Percentiles rank a stretch among this genome's conserved stretches.
These are phyloP conservation scores for Penicillium janthinellum DNA, from an alignment of 2,329 filamentous ascomycete genomes.

Conservation along the genomic window DNA sequence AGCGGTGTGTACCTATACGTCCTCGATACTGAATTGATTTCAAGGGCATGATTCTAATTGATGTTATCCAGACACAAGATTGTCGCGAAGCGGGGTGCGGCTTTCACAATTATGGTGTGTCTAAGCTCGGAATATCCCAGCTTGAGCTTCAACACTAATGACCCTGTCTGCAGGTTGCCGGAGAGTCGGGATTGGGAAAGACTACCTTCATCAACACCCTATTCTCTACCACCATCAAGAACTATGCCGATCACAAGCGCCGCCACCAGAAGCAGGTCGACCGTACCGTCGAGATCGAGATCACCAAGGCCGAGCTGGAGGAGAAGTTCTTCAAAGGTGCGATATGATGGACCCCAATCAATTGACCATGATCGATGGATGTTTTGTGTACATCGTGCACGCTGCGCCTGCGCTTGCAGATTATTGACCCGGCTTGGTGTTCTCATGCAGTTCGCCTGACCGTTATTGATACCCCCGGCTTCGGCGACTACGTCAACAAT, in stretches of 20 bases:
- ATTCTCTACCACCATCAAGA: conserved; percentile 99
- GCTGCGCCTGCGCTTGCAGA: conserved; percentile 9
- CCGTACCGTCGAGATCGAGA: conserved; percentile 99
- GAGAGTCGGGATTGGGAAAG: conserved; percentile 97
- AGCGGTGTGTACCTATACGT: conserved; percentile 60
- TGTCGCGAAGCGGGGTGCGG: conserved; percentile 82
- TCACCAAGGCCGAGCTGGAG: conserved; percentile 98
- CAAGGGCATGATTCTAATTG: conserved; percentile 26
- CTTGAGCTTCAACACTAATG: conserved; percentile 28
- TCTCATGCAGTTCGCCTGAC: conserved; percentile 79
- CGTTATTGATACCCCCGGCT: conserved; percentile 97
- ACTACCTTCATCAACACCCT: conserved; percentile 99
- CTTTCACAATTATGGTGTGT: conserved; percentile 97
- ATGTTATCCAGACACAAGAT: conserved; percentile 63
- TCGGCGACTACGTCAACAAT: conserved; percentile 99
- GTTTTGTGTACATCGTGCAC: not conserved
- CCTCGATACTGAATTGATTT: conserved; percentile 7
- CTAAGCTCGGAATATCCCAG: conserved; percentile 8
- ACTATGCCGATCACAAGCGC: conserved; percentile 99
- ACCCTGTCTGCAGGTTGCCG: conserved; percentile 71
- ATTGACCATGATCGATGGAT: not conserved
- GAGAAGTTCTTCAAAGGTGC: conserved; percentile 99
- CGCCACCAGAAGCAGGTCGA: conserved; percentile 99
- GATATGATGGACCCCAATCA: not conserved
- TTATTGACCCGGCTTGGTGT: conserved; percentile 7